phyloP scores from a whole-genome alignment of 805 yeast species.

The Wickerhamomyces hampshirensis region DNA sequence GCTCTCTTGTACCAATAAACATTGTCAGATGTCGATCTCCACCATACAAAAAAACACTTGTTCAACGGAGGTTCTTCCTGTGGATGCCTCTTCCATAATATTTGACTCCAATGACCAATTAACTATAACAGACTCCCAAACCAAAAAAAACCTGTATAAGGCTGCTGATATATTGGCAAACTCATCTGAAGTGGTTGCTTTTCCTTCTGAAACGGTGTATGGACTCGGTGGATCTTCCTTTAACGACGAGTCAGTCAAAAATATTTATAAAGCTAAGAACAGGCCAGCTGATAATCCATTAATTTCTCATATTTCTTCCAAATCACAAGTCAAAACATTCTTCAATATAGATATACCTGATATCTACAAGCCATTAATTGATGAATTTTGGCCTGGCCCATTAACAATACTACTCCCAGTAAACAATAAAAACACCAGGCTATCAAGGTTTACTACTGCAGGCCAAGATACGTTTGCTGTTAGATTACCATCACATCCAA shows the following conservation, averaged over 20 bases:
- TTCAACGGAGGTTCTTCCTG: slow-evolving; percentile 17
- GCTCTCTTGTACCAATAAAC: too few species aligned
- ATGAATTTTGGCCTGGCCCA: slow-evolving; percentile 94
- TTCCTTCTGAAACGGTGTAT: slow-evolving; percentile 96
- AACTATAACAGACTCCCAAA: slow-evolving; percentile 44
- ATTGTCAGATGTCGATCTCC: slow-evolving; percentile 3
- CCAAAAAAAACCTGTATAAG: slow-evolving; percentile 42
- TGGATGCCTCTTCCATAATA: slow-evolving; percentile 17
- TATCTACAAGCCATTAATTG: slow-evolving; percentile 59
- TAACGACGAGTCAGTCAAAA: slow-evolving; percentile 62
- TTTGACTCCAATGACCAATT: slow-evolving; percentile 28
- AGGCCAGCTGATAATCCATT: slow-evolving; percentile 95
- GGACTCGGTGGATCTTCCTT: slow-evolving; percentile 91
- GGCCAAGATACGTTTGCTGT: slow-evolving; percentile 90
- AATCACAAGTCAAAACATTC: slow-evolving; percentile 60
- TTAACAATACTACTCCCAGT: slow-evolving; percentile 76
- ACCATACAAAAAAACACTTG: neutral
- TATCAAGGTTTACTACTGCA: slow-evolving; percentile 78
- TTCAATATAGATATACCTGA: slow-evolving; percentile 58
- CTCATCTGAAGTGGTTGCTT: slow-evolving; percentile 68
- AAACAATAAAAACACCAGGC: slow-evolving; percentile 36
- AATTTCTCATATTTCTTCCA: slow-evolving; percentile 82
- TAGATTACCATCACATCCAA: slow-evolving; percentile 79
- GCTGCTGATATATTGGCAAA: slow-evolving; percentile 56
- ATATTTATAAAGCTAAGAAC: slow-evolving; percentile 84